Evolutionary conservation across 2,329 filamentous ascomycete genomes (phyloP).

Genomic region (Fusarium odoratissimum): DNA sequence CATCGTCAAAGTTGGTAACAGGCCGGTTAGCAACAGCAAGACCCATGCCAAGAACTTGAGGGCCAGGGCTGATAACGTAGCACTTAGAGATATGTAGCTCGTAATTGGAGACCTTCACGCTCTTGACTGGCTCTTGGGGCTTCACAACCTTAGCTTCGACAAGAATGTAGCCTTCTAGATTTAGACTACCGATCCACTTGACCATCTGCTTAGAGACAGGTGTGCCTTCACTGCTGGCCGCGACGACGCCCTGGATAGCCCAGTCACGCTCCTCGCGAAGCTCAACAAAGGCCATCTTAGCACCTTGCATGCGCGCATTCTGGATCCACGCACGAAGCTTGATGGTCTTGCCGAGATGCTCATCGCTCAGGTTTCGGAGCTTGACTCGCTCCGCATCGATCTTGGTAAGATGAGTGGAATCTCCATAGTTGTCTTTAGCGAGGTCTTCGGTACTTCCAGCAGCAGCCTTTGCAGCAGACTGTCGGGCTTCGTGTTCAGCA

Average conservation of each 20-base stretch:
- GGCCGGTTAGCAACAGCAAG: slow-evolving; percentile 66
- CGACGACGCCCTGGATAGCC: slow-evolving; percentile 84
- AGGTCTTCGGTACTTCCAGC: slow-evolving; percentile 75
- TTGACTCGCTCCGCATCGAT: slow-evolving; percentile 68
- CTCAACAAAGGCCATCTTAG: slow-evolving; percentile 92
- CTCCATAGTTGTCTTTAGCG: slow-evolving; percentile 84
- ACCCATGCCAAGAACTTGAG: slow-evolving; percentile 68
- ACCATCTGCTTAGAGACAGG: slow-evolving; percentile 87
- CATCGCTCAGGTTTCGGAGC: slow-evolving; percentile 72
- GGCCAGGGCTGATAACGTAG: slow-evolving; percentile 77
- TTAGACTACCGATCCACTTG: slow-evolving; percentile 84
- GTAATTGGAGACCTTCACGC: slow-evolving; percentile 79
- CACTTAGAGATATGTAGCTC: slow-evolving; percentile 92
- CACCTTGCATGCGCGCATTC: slow-evolving; percentile 87
- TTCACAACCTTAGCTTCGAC: slow-evolving; percentile 85
- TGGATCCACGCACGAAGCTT: slow-evolving; percentile 85
- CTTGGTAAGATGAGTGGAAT: slow-evolving; percentile 68
- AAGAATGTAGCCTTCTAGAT: slow-evolving; percentile 82
- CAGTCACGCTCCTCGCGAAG: slow-evolving; percentile 79
- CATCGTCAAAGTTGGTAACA: slow-evolving; percentile 69
- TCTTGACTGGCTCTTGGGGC: slow-evolving; percentile 89
- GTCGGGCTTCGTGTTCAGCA: slow-evolving; percentile 80
- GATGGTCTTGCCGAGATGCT: slow-evolving; percentile 76
- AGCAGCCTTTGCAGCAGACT: slow-evolving; percentile 74
- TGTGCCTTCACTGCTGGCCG: slow-evolving; percentile 73